Base-by-base conservation (phyloP, 495 filamentous ascomycete species). In the Haplographium delicatum region DNA sequence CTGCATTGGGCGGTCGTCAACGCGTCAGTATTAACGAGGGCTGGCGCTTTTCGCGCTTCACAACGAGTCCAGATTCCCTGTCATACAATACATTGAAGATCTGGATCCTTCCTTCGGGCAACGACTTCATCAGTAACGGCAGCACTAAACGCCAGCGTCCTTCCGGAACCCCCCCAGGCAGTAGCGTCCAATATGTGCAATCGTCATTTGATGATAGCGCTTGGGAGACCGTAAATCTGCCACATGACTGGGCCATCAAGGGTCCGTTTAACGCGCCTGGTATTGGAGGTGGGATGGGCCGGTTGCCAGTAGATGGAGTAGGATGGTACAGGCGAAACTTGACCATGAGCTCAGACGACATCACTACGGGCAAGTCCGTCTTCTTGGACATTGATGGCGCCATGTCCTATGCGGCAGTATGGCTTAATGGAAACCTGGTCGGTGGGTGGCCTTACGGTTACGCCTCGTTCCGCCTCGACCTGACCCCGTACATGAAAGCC, bases 221-320 rank as follows among this genome's bases (percentile, higher is more conserved):
- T 5, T 72, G 69, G 69, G 66, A 69, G 43, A 28, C 43, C 0
- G 50, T 72, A 9, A 56, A 61, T 42, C 50, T 70, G 18, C 69
- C 68, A 2, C 72, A 77, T 51, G 74, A 77, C 55, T 77, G 71
- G 74, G 74, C 72, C 26, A 66, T 74, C 43, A 69, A 71, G 20
- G 72, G 69, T 0, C 72, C 72, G 1, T 75, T 73, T 35, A 65
- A 63, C 26, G 59, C 63, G 2, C 58, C 76, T 3, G n/a, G n/a
- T n/a, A 74, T 76, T 54, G 74, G 73, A 35, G 80, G 73, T 8
- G 69, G 71, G 9, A 82, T 76, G 68, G 83, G 79, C 4, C 65
- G 84, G 1, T 62, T 87, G 22, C 72, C 70, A n/a, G 54, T 56
- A 5, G 63, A 72, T 18, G 73, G 73, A 9, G 65, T 74, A 11